phyloP scores from a whole-genome alignment of 2,329 filamentous ascomycete genomes.

The Pseudovirgaria hyperparasitica region DNA sequence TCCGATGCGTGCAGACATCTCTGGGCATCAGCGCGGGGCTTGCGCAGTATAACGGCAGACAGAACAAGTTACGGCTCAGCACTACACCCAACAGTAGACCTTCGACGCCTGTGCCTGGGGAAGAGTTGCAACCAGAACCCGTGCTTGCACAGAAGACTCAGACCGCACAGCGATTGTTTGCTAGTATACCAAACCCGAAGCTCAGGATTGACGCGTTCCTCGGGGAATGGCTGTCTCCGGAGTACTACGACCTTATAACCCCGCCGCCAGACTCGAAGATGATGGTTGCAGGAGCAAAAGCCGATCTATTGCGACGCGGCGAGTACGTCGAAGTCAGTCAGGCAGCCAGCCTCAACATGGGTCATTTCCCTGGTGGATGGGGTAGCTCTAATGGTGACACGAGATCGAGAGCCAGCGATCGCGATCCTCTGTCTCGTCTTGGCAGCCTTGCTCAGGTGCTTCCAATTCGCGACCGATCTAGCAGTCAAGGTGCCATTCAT shows the following conservation, averaged over 20 bases:
- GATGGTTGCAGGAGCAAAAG: conserved; percentile 83
- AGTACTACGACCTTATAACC: conserved; percentile 87
- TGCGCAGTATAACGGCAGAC: conserved; percentile 43
- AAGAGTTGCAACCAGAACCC: conserved; percentile 8
- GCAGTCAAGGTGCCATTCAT: conserved; percentile 20
- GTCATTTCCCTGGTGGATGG: conserved; percentile 46
- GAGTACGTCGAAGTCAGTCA: conserved; percentile 43
- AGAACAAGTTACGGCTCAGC: conserved; percentile 11
- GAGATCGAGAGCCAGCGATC: conserved; percentile 9
- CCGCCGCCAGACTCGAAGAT: conserved; percentile 74
- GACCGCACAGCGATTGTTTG: conserved; percentile 5
- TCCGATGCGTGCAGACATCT: conserved; percentile 86
- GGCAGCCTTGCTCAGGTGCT: conserved; percentile 25
- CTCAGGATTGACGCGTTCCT: conserved; percentile 84
- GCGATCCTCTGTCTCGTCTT: conserved; percentile 13
- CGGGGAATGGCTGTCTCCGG: conserved; percentile 87
- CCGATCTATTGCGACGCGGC: conserved; percentile 66
- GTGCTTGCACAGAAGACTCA: conserved; percentile 20
- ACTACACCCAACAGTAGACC: conserved; percentile 9
- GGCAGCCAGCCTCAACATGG: conserved; percentile 25
- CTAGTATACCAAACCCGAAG: no score
- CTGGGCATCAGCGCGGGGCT: conserved; percentile 80
- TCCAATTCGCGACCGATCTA: conserved; percentile 34
- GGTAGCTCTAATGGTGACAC: conserved; percentile 22
- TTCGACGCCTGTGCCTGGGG: background rate